Base-by-base conservation (phyloP, 2,329 filamentous ascomycete genomes). In the Colletotrichum ledebouriae region DNA sequence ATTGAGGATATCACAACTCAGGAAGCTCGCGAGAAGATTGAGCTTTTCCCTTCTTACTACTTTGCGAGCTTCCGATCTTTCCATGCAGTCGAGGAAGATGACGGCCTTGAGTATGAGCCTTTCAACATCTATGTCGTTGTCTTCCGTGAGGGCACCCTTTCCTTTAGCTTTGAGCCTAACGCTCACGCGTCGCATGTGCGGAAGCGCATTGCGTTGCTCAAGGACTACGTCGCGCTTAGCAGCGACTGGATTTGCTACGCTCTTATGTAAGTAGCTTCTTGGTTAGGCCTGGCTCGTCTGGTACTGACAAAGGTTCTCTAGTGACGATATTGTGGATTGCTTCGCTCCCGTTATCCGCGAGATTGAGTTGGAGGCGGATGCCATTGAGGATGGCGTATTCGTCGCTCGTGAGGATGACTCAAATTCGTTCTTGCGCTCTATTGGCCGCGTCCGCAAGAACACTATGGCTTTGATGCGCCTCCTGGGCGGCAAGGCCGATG, bases 241-340 rank as follows among this genome's bases (percentile, higher is more conserved):
- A 94, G 94, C 73, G 96, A 99, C 80, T 99, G 96, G 94, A 97
- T 98, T 74, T 99, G 96, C 84, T 99, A 99, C 77, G 96, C 96
- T 44, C 86, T 99, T 76, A 98, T 98, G 91, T 93, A 84, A 85
- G 90, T 82, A 58, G 29, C 6, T 7, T 6, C 6, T 29, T 29
- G 29, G 6, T 29, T 29, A 6, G 9, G 29, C 9, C 29, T 12
- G 37, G 37, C 6, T 15, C 13, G 11, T 39, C 4, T 39, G 10
- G 37, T 11, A 39, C 37, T 39, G 37, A 39, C 37, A 39, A 12
- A 12, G 12, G 11, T 39, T 11, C 10, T 15, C 13, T 9, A 93
- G 91, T 77, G 96, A 99, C 79, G 93, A 99, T 77, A 98, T 99
- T 76, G 95, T 98, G 68, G 96, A 99, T 81, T 93, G 90, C 15